These are phyloP conservation scores for Fusarium pilosicola DNA, from an alignment of 2,329 filamentous ascomycete species.

Conservation along the genomic window DNA sequence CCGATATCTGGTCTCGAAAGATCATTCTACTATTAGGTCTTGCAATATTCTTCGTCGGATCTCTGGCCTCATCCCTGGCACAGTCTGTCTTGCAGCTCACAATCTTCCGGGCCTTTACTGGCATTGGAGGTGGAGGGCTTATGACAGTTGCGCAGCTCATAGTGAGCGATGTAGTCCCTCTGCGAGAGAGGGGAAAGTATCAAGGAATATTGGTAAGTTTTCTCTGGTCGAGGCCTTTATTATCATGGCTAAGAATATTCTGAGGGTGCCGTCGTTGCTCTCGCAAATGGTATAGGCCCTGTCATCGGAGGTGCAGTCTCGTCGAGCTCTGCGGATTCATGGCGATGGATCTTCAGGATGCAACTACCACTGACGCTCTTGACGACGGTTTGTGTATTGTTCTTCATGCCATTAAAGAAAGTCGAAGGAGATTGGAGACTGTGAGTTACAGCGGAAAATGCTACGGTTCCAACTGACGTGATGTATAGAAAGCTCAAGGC, in stretches of 20 bases:
- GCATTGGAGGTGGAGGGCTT: conserved; percentile 76
- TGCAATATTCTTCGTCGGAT: conserved; percentile 56
- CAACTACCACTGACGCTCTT: conserved; percentile 63
- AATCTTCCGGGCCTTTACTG: conserved; percentile 54
- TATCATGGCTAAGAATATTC: too few relatives aligned
- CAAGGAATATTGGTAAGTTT: conserved; percentile 71
- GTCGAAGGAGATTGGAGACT: conserved; percentile 62
- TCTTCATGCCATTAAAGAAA: conserved; percentile 66
- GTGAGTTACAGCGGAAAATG: conserved; percentile 36
- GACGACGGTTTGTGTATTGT: conserved; percentile 58
- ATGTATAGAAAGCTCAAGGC: conserved; percentile 56
- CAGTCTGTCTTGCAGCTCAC: conserved; percentile 53
- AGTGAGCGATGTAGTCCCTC: conserved; percentile 75
- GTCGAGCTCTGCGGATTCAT: conserved; percentile 56
- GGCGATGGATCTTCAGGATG: conserved; percentile 65
- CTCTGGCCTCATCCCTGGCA: conserved; percentile 55
- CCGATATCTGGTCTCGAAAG: conserved; percentile 60
- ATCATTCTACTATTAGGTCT: conserved; percentile 52
- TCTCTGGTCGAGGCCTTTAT: too few relatives aligned
- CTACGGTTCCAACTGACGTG: neutral
- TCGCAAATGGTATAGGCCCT: conserved; percentile 65
- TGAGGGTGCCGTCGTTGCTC: conserved; percentile 60
- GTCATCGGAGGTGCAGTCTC: conserved; percentile 63
- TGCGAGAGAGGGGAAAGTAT: conserved; percentile 77
- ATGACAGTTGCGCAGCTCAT: conserved; percentile 76